These are phyloP conservation scores for Colletotrichum cereale DNA, from an alignment of 2,329 filamentous ascomycete genomes.

Conservation along the genomic window DNA sequence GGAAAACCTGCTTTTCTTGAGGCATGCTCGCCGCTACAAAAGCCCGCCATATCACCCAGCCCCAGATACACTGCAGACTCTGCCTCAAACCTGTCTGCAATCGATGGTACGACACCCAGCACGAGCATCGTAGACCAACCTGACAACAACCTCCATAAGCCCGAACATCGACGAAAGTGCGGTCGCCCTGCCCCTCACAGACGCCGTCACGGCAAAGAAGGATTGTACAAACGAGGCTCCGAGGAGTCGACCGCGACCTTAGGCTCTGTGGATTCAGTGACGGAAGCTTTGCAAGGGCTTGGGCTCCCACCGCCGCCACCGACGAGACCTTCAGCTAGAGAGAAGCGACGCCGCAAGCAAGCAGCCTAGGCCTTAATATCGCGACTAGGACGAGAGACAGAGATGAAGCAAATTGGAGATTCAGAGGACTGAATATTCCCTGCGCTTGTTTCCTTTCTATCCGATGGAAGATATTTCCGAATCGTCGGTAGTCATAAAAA, in stretches of 20 bases:
- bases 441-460: no score
- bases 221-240: not conserved
- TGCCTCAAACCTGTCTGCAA: not conserved
- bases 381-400: rapidly evolving
- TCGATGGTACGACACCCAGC: no score
- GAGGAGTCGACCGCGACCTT: not conserved
- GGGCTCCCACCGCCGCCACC: not conserved
- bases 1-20: not conserved
- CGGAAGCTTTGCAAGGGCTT: slow-evolving; percentile 10
- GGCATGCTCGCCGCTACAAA: not conserved
- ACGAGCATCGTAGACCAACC: not conserved
- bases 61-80: not conserved
- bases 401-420: not conserved
- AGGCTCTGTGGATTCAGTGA: not conserved
- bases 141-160: not conserved
- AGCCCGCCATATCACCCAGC: no score
- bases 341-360: slow-evolving; percentile 4
- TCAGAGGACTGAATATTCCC: rapidly evolving
- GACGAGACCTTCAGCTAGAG: not conserved
- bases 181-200: not conserved
- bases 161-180: not conserved
- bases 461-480: no score
- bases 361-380: not conserved
- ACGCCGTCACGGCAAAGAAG: not conserved
- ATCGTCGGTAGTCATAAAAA: no score